Evolutionary conservation across 2,329 filamentous ascomycete species (phyloP), one percentile per base, ranked within the genome.

Genomic region (Fusarium pseudonygamai): DNA sequence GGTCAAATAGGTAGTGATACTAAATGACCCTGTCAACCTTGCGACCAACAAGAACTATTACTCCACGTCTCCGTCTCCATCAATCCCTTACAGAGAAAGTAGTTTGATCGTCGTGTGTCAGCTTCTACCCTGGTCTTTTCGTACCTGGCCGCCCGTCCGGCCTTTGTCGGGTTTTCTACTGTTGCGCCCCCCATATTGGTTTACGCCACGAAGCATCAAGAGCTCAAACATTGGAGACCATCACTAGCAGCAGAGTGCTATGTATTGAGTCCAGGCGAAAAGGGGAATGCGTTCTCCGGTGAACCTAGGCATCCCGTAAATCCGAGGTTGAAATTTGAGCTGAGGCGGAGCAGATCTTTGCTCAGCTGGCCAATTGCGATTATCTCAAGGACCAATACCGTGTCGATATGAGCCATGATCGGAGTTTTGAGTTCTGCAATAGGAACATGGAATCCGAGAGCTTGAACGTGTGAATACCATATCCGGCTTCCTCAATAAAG

Each of bases 71-170:
- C 57, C 24, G 42, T 47, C 55, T 63, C 55, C 36, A 60, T 63
- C 34, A 58, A 49, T 37, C 40, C 60, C 60, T 62, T 50, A 55
- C 50, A 62, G 24, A 61, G 43, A 20, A 37, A 52, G 43, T 6
- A 45, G 61, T 55, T 68, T 67, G 67, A 72, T 74, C 58, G 63
- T 62, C 61, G 67, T 47, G 61, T 71, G 63, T 64, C 70, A 64
- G 61, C 66, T 58, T 57, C 40, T 36, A 43, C 56, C 45, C 45
- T 47, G 42, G 56, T 64, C 46, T 14, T 43, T 26, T 53, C 55
- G 52, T 47, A 26, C 64, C 45, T 72, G 52, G 37, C 14, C 42
- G 26, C 24, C 56, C 20, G 56, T 14, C 55, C 58, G 52, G 39
- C 40, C 37, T 63, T 39, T 53, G 57, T 40, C 32, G 42, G 32